Base-by-base conservation (phyloP, 495 filamentous ascomycete species). In the Penicillium pancosmium region DNA sequence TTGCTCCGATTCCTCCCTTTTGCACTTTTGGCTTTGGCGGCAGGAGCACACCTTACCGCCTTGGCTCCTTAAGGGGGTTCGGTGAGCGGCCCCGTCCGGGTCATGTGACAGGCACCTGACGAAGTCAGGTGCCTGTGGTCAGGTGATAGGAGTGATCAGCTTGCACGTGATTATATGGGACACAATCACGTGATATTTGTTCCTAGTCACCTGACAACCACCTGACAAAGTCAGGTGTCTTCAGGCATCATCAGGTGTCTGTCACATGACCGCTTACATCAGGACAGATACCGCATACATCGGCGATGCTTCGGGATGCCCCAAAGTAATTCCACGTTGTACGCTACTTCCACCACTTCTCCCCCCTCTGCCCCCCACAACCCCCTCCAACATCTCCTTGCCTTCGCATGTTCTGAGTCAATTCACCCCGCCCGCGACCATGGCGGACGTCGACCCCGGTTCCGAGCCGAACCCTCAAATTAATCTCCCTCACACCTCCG, bases 391-490 rank as follows among this genome's bases (percentile, higher is more conserved):
- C 27, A 3, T 48, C n/a, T 11, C 44, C 16, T 47, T 48, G 18
- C n/a, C 36, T 5, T 57, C 40, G 41, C 35, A 55, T 48, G 46
- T 27, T 31, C 46, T 48, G 46, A 48, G 46, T 19, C 66, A 71
- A 68, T 57, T 63, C 64, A 71, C 69, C 73, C 73, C 68, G 67
- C 57, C 67, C 68, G 66, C 61, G 65, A 68, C 72, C 63, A 80
- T 80, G 78, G 78, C 74, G 69, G 78, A 79, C 65, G 73, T 74
- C 59, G 74, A 75, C 56, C 63, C 70, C 60, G 73, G 73, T 72
- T 69, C 71, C 56, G 64, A 63, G 60, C 69, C 70, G 66, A 73
- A 63, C 63, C 68, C 66, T 58, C 59, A 65, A 54, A 69, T 71
- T 31, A 31, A 6, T 31, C 27, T 31, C 8, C 27, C 27, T 31